A percentile compares a stretch with the other conserved stretches of the same genome.
These are phyloP conservation scores for Pseudogymnoascus sp. DNA, from an alignment of 2,329 filamentous ascomycete genomes.

Conservation along the genomic window DNA sequence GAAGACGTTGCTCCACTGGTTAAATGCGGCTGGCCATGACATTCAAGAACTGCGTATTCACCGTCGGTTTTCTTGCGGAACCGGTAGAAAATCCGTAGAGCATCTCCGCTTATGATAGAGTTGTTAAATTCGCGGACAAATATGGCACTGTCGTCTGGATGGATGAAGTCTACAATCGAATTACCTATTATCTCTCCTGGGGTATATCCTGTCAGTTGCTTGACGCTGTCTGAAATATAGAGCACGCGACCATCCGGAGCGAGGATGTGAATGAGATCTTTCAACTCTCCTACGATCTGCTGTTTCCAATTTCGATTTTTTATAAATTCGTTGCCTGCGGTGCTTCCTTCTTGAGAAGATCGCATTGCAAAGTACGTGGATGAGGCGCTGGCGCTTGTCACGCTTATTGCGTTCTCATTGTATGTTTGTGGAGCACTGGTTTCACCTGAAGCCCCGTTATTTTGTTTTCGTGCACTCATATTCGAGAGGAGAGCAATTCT, in stretches of 20 bases:
- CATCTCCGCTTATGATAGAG: conserved; percentile 71
- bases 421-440: neutral
- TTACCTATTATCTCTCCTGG: conserved; percentile 61
- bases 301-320: conserved; percentile 74
- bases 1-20: conserved; percentile 57
- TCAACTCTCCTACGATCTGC: conserved; percentile 79
- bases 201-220: conserved; percentile 65
- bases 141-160: conserved; percentile 73
- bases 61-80: conserved; percentile 69
- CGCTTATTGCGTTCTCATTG: conserved; percentile 21
- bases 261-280: conserved; percentile 80
- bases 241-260: conserved; percentile 75
- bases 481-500: neutral
- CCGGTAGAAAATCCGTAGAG: conserved; percentile 77
- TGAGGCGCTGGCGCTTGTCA: conserved; percentile 26
- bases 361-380: conserved; percentile 26
- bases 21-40: conserved; percentile 86
- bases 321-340: conserved; percentile 56
- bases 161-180: conserved; percentile 73
- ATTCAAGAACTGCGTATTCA: conserved; percentile 73
- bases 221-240: conserved; percentile 75
- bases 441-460: conserved; percentile 1
- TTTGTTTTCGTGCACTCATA: neutral
- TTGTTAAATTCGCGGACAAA: conserved; percentile 86
- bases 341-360: conserved; percentile 30